Conservation (phyloP, 1,139 yeast genomes). For the Blastobotrys aristatus region DNA sequence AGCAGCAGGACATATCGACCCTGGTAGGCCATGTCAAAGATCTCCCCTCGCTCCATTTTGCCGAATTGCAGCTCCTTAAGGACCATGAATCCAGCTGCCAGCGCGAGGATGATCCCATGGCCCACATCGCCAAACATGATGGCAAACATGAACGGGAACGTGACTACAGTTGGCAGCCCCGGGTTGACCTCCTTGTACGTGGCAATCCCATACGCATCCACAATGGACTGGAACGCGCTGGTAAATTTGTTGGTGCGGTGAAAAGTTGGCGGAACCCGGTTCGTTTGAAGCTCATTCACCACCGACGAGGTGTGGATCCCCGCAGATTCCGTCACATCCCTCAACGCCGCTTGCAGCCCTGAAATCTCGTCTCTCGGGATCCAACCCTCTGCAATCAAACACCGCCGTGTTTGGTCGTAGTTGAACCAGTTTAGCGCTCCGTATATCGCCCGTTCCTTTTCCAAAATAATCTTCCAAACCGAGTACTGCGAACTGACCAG, state of each 20-base stretch:
- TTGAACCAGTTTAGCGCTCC: slow-evolving; percentile 76
- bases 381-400: slow-evolving; percentile 98
- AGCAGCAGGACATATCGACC: slow-evolving; percentile 85
- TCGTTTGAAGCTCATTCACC: slow-evolving; percentile 73
- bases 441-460: slow-evolving; percentile 70
- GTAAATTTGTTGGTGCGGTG: slow-evolving; percentile 92
- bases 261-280: slow-evolving; percentile 86
- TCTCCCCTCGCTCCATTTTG: slow-evolving; percentile 74
- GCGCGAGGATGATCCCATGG: slow-evolving; percentile 76
- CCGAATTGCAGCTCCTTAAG: slow-evolving; percentile 63
- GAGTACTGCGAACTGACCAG: slow-evolving; percentile 74
- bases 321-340: slow-evolving; percentile 53
- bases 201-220: slow-evolving; percentile 93
- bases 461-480: slow-evolving; percentile 61
- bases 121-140: slow-evolving; percentile 99
- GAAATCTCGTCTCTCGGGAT: slow-evolving; percentile 58
- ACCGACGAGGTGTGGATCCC: slow-evolving; percentile 68
- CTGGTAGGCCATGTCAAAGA: slow-evolving; percentile 90
- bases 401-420: slow-evolving; percentile 78
- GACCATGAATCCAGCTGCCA: slow-evolving; percentile 69
- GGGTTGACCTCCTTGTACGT: slow-evolving; percentile 95
- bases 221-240: slow-evolving; percentile 82
- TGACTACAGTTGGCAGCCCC: slow-evolving; percentile 87
- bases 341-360: slow-evolving; percentile 45
- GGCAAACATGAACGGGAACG: slow-evolving; percentile 98